Percentiles rank a stretch among this genome's conserved stretches.
These are phyloP conservation scores for Spirogloea muscicola DNA, from an alignment of 139 green algal genomes.

Conservation along the genomic window DNA sequence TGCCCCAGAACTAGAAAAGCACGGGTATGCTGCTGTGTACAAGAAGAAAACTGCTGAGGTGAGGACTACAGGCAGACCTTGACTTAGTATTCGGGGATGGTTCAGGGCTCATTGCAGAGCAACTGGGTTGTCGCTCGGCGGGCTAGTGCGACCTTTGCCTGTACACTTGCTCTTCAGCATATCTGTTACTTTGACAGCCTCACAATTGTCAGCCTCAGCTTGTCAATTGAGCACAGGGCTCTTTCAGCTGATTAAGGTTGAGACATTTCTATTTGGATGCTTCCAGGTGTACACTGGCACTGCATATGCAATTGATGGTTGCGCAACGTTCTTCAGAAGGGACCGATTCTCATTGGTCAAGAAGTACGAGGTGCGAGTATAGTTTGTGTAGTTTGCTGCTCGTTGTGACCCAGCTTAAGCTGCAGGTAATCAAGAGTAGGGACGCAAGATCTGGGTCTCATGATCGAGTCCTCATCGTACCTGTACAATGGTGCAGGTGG, in stretches of 20 bases:
- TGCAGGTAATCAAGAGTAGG: no score
- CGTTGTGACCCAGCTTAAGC: no score
- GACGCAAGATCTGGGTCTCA: slow-evolving; percentile 41
- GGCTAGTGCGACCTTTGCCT: no score
- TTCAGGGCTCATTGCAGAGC: no score
- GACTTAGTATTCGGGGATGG: no score
- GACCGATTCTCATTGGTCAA: slow-evolving; percentile 92
- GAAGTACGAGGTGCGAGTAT: slow-evolving; percentile 83
- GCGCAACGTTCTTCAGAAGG: slow-evolving; percentile 91
- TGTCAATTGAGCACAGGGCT: no score
- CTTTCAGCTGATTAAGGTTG: no score
- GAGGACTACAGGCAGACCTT: not conserved
- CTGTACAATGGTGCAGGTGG: slow-evolving; percentile 54
- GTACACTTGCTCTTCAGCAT: no score
- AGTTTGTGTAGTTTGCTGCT: no score
- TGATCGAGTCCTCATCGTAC: not conserved
- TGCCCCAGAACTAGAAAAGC: slow-evolving; percentile 72
- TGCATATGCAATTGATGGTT: slow-evolving; percentile 90
- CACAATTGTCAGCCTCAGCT: no score
- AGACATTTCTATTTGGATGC: not conserved
- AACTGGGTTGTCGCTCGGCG: no score
- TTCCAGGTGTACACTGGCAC: slow-evolving; percentile 52
- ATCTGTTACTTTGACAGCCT: no score
- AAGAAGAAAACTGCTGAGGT: slow-evolving; percentile 97
- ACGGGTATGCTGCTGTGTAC: slow-evolving; percentile 93